Evolutionary conservation across 2,329 filamentous ascomycete genomes (phyloP), one percentile per base, ranked within the genome.

Genomic region (Lachnellula hyalina): DNA sequence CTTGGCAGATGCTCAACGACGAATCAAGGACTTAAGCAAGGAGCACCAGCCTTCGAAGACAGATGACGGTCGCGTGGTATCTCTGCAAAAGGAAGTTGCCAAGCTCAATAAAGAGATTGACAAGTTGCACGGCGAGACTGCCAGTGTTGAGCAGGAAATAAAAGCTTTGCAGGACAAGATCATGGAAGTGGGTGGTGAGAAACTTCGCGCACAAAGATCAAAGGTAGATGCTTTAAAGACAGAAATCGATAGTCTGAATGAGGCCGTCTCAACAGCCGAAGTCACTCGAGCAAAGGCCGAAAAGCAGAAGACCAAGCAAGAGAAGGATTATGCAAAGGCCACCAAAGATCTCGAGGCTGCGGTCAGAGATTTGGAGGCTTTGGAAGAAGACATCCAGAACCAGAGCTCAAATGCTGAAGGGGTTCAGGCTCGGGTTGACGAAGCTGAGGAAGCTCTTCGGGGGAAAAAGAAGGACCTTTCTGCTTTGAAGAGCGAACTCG

Each of bases 181-280:
- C 67, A 97, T 99, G 94, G 87, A 96, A 72, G 87, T 96, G 60
- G 94, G 94, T 67, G 94, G 94, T 72, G 91, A 97, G 66, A 91
- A 90, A 73, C 83, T 99, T 17, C 86, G 94, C 53, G 83, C 86
- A 17, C 93, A 99, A 70, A 92, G 94, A 64, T 85, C 90, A 58
- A 95, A 89, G 76, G 91, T 99, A 35, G 93, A 97, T 68, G 82
- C 85, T 6, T 76, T 95, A 60, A 96, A 95, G 70, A 88, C 91
- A 65, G 86, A 96, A 68, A 91, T 97, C 53, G 78, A 86, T 47
- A 83, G 85, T 12, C 80, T 95, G 57, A 86, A 83, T 51, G 93
- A 97, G 61, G 86, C 90, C 59, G 85, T 90, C 38, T 95, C 91
- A 4, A 86, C 83, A 52, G 89, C 94, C 1, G 93, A 99, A 70